A percentile compares a stretch with the other conserved stretches of the same genome.
Evolutionary conservation across 192 early-diverging fungal species (phyloP).

Genomic region (Backusella macrospora): DNA sequence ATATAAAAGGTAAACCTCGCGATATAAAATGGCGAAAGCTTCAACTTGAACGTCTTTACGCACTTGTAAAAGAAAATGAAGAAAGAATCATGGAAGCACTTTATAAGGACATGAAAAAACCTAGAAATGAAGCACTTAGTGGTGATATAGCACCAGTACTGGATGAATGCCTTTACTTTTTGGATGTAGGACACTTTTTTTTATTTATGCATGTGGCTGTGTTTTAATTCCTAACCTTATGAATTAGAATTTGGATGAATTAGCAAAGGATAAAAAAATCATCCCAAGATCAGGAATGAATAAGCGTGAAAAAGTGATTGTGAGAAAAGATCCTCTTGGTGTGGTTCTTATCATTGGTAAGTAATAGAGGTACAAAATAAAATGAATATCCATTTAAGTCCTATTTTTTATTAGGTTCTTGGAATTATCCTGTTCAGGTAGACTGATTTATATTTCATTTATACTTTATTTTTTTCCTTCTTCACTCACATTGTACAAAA

Average conservation of each 20-base stretch:
- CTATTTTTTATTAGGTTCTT: conserved; percentile 33
- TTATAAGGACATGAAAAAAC: conserved; percentile 62
- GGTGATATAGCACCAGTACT: conserved; percentile 56
- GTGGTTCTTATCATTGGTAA: conserved; percentile 69
- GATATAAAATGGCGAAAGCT: conserved; percentile 55
- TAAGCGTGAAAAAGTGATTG: conserved; percentile 46
- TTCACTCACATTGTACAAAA: not conserved
- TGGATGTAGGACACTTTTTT: conserved; percentile 24
- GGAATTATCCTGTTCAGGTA: conserved; percentile 59
- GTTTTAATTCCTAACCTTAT: conserved; percentile 3
- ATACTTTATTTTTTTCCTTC: conserved; percentile 25
- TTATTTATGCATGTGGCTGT: not conserved
- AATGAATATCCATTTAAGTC: conserved; percentile 10
- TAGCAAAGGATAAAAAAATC: conserved; percentile 52
- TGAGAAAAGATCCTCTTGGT: conserved; percentile 80
- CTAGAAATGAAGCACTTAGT: conserved; percentile 50
- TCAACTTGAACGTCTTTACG: conserved; percentile 65
- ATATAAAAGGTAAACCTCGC: conserved; percentile 41
- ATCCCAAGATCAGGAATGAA: conserved; percentile 42
- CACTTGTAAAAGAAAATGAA: conserved; percentile 65
- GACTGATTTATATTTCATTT: conserved; percentile 37
- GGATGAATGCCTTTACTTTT: conserved; percentile 46
- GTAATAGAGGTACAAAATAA: conserved; percentile 59
- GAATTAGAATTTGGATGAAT: conserved; percentile 58
- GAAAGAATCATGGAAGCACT: conserved; percentile 54